Base-by-base conservation (phyloP, 352 stramenopile species). In the Discostella stelligera region DNA sequence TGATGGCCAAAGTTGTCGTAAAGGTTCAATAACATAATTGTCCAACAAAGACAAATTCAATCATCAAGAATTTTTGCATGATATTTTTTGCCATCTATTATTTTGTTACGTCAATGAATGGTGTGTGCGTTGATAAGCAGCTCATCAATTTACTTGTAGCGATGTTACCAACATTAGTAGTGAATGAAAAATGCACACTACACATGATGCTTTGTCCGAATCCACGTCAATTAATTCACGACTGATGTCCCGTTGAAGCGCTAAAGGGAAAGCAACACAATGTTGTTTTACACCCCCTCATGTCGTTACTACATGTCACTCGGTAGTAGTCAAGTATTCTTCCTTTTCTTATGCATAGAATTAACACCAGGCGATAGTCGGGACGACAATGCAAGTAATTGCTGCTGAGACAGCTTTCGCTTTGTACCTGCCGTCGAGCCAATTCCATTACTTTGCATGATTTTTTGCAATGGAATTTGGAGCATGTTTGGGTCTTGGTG, bases 401-500 rank as follows among this genome's bases (percentile, higher is more conserved):
- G 68, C 30, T 79, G 64, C 61, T 83, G 75, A 25, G 69, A 77
- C 32, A 74, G 52, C 60, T 77, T 77, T 25, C 68, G 66, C 37
- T 73, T 79, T 54, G 56, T 41, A 37, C 49, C 48, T 60, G 23
- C 50, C 27, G 48, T 52, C 14, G 53, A 63, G n/a, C 60, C 65
- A n/a, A 32, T 55, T 23, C 46, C 67, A 56, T 18, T 23, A 58
- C 75, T 56, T 52, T 80, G 66, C 59, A 84, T 80, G 1, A 78
- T 66, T 41, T 80, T 78, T 66, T 83, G 62, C 9, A 93, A 66
- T 39, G 88, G 82, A 52, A 90, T 65, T 69, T 90, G 91, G 7
- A 93, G 63, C 50, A 93, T 75, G 14, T 70, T 69, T 27, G 84
- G 75, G 82, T 92, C 88, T 80, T 93, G 79, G 67, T 91, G 84